These are phyloP conservation scores for Fomitopsis palustris DNA, from an alignment of 1,284 basidiomycete species.

Conservation along the genomic window DNA sequence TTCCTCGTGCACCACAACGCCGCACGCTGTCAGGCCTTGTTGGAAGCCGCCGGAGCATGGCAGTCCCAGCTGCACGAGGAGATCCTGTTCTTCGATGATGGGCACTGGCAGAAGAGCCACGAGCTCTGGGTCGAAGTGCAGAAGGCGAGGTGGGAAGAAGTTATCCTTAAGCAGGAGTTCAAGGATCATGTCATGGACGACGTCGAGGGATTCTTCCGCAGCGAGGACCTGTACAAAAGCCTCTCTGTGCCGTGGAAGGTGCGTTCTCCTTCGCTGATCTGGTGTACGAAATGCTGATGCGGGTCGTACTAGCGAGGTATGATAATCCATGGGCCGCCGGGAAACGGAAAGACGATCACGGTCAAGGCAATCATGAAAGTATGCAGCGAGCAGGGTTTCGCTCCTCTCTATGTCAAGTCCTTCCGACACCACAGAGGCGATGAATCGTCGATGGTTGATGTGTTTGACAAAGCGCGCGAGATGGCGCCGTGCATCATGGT, in stretches of 20 bases:
- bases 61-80: conserved; percentile 56
- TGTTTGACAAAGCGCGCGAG: conserved; percentile 66
- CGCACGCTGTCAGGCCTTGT: conserved; percentile 46
- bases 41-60: conserved; percentile 54
- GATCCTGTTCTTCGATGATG: conserved; percentile 73
- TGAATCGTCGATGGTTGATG: conserved; percentile 57
- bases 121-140: conserved; percentile 67
- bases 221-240: conserved; percentile 66
- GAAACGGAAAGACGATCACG: conserved; percentile 83
- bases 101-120: conserved; percentile 62
- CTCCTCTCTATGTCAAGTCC: conserved; percentile 78
- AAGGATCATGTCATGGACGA: conserved; percentile 69
- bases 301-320: conserved; percentile 51
- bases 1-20: conserved; percentile 61
- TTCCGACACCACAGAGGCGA: conserved; percentile 63
- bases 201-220: conserved; percentile 72
- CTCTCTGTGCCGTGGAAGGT: conserved; percentile 83
- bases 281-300: background rate
- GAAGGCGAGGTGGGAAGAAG: conserved; percentile 69
- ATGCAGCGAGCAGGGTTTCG: conserved; percentile 54
- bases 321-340: conserved; percentile 73
- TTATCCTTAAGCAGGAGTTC: conserved; percentile 70
- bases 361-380: conserved; percentile 74
- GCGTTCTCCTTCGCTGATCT: background rate
- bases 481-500: conserved; percentile 59